phyloP scores from a whole-genome alignment of 352 stramenopile species.

The Globisporangium mamillatum region DNA sequence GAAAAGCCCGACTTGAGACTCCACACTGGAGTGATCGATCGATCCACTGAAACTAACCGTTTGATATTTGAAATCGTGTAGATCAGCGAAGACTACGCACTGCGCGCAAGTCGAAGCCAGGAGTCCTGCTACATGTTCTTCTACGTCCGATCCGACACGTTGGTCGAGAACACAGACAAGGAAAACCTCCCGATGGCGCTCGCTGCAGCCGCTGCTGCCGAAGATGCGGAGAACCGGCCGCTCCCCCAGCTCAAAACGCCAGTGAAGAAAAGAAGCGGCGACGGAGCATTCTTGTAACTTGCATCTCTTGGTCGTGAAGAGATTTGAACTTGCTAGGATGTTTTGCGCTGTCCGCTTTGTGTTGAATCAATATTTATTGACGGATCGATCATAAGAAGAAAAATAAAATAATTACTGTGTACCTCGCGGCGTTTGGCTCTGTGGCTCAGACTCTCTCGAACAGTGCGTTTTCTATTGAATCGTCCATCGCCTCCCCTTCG shows the following conservation, averaged over 20 bases:
- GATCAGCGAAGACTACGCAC: constrained; percentile 77
- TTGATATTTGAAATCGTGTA: constrained; percentile 14
- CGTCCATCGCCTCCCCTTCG: neutral
- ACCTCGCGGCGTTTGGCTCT: constrained; percentile 4
- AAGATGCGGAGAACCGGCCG: constrained; percentile 3
- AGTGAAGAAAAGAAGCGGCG: constrained; percentile 19
- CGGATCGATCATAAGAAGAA: constrained; percentile 8
- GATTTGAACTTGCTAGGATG: neutral
- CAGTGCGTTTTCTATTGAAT: neutral
- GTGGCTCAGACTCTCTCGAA: neutral
- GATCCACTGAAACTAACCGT: neutral
- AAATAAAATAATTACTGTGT: constrained; percentile 13
- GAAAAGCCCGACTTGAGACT: neutral
- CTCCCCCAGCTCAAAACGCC: constrained; percentile 21
- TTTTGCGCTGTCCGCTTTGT: neutral
- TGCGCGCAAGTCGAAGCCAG: constrained; percentile 69
- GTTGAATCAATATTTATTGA: constrained; percentile 17
- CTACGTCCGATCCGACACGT: constrained; percentile 54
- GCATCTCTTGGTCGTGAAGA: neutral
- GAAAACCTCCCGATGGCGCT: constrained; percentile 53
- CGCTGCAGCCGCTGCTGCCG: neutral
- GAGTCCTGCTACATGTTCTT: constrained; percentile 90
- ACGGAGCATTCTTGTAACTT: constrained; percentile 32
- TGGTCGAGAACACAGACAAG: constrained; percentile 36
- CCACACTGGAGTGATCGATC: neutral